Conservation (phyloP, 148 eudicot genomes). For the Amaranthus cruentus region DNA sequence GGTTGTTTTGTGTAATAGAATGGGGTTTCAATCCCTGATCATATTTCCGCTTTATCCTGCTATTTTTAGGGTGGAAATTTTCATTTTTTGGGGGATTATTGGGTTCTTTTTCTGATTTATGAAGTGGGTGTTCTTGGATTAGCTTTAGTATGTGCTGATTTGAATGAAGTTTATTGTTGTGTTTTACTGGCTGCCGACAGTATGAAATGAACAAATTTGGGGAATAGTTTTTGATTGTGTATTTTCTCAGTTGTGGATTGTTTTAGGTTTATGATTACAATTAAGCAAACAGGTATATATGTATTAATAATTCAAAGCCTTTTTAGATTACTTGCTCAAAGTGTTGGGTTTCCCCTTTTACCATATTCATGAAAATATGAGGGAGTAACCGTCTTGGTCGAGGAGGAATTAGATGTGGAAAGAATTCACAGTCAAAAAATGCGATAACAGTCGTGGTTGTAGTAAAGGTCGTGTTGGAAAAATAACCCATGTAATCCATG, state of each 20-base stretch:
- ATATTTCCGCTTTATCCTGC: not conserved
- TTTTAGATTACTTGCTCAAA: not conserved
- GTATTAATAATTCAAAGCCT: too few relatives aligned
- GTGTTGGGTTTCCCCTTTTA: not conserved
- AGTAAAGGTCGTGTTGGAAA: too few relatives aligned
- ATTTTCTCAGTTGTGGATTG: not conserved
- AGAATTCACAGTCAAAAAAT: too few relatives aligned
- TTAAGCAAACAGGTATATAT: too few relatives aligned
- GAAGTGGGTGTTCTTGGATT: constrained; percentile 15
- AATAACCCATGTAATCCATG: too few relatives aligned
- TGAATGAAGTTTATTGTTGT: constrained; percentile 9
- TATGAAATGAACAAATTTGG: not conserved
- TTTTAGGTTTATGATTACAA: not conserved
- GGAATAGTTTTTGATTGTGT: not conserved
- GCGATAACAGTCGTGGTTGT: too few relatives aligned
- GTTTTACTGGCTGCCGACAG: constrained; percentile 13
- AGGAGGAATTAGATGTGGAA: not conserved
- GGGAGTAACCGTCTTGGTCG: not conserved
- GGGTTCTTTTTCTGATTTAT: not conserved
- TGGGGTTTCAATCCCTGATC: not conserved
- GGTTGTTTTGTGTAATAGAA: not conserved
- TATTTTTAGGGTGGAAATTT: not conserved
- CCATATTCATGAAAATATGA: not conserved
- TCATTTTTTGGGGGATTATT: not conserved
- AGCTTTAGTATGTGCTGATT: not conserved